Conservation (phyloP, 495 filamentous ascomycete genomes). For the Aspergillus cavernicola region DNA sequence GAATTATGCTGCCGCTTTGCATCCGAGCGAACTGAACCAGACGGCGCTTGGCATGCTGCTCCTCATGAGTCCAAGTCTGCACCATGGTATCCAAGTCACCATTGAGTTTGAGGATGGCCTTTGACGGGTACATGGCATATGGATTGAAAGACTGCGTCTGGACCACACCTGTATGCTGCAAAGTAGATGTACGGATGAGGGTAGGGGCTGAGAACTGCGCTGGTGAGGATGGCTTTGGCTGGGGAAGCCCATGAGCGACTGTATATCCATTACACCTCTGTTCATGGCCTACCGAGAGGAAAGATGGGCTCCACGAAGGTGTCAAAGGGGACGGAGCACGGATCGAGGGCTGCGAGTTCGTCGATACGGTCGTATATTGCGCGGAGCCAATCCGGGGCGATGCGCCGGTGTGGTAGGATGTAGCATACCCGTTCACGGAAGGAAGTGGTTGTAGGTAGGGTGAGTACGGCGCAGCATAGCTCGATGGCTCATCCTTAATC, state of each 20-base stretch:
- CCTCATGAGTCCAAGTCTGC: conserved; percentile 73
- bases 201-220: conserved; percentile 54
- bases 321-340: conserved; percentile 42
- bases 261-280: conserved; percentile 29
- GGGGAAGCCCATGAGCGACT: conserved; percentile 28
- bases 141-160: conserved; percentile 63
- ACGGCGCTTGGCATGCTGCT: conserved; percentile 69
- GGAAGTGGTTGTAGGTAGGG: conserved; percentile 42
- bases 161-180: conserved; percentile 56
- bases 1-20: conserved; percentile 72
- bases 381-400: conserved; percentile 27
- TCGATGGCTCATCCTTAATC: conserved; percentile 33
- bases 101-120: conserved; percentile 78
- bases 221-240: conserved; percentile 40
- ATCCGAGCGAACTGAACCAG: conserved; percentile 81
- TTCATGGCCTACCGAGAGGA: conserved; percentile 27
- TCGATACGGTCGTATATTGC: conserved; percentile 32
- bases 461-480: conserved; percentile 44
- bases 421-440: conserved; percentile 29
- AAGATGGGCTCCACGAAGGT: conserved; percentile 44
- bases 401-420: conserved; percentile 28
- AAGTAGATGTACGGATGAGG: conserved; percentile 79
- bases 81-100: conserved; percentile 81
- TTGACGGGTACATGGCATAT: conserved; percentile 79
- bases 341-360: conserved; percentile 32